Conservation (phyloP, 345 rosid genomes). For the Eucalyptus decipiens region DNA sequence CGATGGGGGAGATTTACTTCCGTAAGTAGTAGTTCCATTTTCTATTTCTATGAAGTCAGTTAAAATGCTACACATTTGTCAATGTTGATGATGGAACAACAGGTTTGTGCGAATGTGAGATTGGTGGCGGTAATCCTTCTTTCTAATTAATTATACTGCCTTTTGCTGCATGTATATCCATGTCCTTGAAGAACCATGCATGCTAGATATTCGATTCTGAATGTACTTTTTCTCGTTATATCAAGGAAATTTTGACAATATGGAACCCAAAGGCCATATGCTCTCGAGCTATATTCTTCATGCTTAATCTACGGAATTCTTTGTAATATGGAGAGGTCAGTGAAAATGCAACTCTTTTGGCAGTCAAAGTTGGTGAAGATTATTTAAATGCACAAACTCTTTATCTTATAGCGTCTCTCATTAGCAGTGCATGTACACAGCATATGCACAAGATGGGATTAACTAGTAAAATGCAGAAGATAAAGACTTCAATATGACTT, state of each 20-base stretch:
- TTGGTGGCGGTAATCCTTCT: not conserved
- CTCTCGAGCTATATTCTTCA: not conserved
- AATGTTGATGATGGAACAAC: not conserved
- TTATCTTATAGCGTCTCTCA: not conserved
- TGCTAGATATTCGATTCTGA: not conserved
- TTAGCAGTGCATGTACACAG: not conserved
- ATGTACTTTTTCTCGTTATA: not conserved
- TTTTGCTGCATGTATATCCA: not conserved
- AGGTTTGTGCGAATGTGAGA: not conserved
- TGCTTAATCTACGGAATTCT: not conserved
- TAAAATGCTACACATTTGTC: not conserved
- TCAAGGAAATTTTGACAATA: not conserved
- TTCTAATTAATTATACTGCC: not conserved
- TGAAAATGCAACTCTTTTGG: not conserved
- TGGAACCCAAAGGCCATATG: not conserved
- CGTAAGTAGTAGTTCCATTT: conserved; percentile 19
- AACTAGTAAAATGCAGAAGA: not conserved
- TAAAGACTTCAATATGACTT: not conserved
- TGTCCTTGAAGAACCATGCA: not conserved
- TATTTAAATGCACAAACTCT: not conserved
- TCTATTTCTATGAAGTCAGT: not conserved
- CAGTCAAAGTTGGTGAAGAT: not conserved
- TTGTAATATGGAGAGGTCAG: not conserved
- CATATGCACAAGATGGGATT: not conserved
- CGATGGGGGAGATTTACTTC: conserved; percentile 48